These are phyloP conservation scores for Calonectria honghensis DNA, from an alignment of 2,329 filamentous ascomycete genomes.

Conservation along the genomic window DNA sequence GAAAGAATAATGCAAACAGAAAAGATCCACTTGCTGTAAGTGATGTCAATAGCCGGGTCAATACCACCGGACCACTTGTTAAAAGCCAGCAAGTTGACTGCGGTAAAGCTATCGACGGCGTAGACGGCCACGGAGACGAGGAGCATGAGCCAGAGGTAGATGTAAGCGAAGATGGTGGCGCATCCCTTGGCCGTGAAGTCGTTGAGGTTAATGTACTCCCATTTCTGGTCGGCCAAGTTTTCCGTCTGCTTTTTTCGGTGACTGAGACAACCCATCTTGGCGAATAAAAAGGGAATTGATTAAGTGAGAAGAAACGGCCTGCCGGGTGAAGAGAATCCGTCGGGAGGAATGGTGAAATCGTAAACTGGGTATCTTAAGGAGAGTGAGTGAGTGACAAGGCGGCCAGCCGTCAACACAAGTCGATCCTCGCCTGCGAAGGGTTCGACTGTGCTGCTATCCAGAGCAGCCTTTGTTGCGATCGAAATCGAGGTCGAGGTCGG, in stretches of 20 bases:
- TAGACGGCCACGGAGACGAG: slow-evolving; percentile 89
- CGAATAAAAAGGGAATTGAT: slow-evolving; percentile 28
- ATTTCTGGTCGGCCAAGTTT: slow-evolving; percentile 89
- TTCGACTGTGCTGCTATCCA: slow-evolving; percentile 62
- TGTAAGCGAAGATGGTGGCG: slow-evolving; percentile 86
- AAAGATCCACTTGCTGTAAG: slow-evolving; percentile 95
- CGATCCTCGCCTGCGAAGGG: slow-evolving; percentile 71
- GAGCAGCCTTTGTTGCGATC: slow-evolving; percentile 36
- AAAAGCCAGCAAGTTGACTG: slow-evolving; percentile 92
- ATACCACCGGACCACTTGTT: slow-evolving; percentile 92
- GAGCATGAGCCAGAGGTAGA: slow-evolving; percentile 88
- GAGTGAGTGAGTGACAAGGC: slow-evolving; percentile 31
- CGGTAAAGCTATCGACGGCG: slow-evolving; percentile 92
- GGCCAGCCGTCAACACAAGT: slow-evolving; percentile 66
- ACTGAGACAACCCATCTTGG: slow-evolving; percentile 80
- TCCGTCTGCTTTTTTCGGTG: slow-evolving; percentile 77
- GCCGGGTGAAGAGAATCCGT: slow-evolving; percentile 39
- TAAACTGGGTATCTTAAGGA: slow-evolving; percentile 40
- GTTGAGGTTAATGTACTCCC: slow-evolving; percentile 86
- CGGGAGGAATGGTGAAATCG: slow-evolving; percentile 37
- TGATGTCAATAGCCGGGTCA: slow-evolving; percentile 83
- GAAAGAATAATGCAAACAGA: slow-evolving; percentile 93
- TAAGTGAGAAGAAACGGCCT: slow-evolving; percentile 37
- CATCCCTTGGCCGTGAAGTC: slow-evolving; percentile 92
- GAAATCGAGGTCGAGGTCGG: not conserved